Evolutionary conservation across 148 eudicot genomes (phyloP).

Genomic region (Persicaria maculosa): DNA sequence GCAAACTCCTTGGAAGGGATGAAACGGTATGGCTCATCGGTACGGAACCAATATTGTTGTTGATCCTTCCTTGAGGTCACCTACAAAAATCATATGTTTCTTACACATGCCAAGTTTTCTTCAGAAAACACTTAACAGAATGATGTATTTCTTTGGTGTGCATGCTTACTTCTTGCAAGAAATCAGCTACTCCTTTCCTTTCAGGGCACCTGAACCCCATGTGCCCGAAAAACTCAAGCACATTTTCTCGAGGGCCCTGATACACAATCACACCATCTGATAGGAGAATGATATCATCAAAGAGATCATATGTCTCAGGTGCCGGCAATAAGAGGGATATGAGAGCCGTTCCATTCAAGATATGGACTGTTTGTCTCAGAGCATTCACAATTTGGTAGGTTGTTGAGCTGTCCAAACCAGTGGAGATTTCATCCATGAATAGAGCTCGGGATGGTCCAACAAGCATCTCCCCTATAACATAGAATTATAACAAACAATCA

Average conservation of each 20-base stretch:
- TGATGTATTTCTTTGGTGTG: background rate
- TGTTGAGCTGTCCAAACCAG: slow-evolving; percentile 50
- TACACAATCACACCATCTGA: slow-evolving; percentile 45
- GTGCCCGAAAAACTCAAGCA: slow-evolving; percentile 35
- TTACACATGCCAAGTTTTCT: background rate
- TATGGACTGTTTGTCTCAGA: slow-evolving; percentile 29
- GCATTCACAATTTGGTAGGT: slow-evolving; percentile 44
- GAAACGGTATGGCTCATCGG: slow-evolving; percentile 36
- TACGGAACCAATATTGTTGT: slow-evolving; percentile 34
- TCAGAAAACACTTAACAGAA: background rate
- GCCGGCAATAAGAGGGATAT: slow-evolving; percentile 47
- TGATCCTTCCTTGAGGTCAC: slow-evolving; percentile 62
- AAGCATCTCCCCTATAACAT: slow-evolving; percentile 41
- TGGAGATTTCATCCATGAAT: slow-evolving; percentile 56
- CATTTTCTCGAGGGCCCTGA: slow-evolving; percentile 39
- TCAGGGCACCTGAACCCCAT: slow-evolving; percentile 52
- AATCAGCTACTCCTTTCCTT: slow-evolving; percentile 50
- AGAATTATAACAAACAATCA: slow-evolving; percentile 1
- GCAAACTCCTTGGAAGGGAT: slow-evolving; percentile 34
- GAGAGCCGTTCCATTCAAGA: slow-evolving; percentile 36
- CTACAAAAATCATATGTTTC: slow-evolving; percentile 16
- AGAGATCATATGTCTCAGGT: slow-evolving; percentile 47
- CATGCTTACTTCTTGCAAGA: slow-evolving; percentile 25
- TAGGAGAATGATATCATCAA: slow-evolving; percentile 45
- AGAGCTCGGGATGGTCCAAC: slow-evolving; percentile 43